Base-by-base conservation (phyloP, 768 basidiomycete species). In the Lactifluus rugatus region DNA sequence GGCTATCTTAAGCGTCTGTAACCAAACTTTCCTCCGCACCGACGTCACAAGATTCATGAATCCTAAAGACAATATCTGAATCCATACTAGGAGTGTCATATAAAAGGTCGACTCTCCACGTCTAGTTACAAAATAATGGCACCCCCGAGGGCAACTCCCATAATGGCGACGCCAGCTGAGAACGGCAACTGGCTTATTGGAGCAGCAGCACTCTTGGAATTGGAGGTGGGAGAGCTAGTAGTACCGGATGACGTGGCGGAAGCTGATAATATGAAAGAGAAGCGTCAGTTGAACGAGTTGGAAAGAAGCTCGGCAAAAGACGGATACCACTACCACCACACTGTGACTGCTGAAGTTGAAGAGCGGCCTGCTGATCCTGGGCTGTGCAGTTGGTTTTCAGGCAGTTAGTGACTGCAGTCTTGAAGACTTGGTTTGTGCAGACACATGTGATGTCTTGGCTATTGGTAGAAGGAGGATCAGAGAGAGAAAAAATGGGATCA, bases 381-480 rank as follows among this genome's bases (percentile, higher is more conserved):
- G 67, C 0, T 0, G 72, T 64, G 58, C 78, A 80, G 41, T 64
- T 70, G 1, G 60, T n/a, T 21, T 28, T 1, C 21, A 79, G 67
- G 62, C 78, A 79, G 6, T 28, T 1, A 0, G 1, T 8, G 2
- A 72, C 73, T 1, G 66, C 66, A 3, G 1, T 0, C 56, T 78
- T 76, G 75, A 76, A 79, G 2, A 58, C 45, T 1, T 52, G 10
- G 50, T 69, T 74, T 2, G 70, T 64, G 67, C 78, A 79, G 21
- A 75, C 61, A 52, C 78, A 79, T 0, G 56, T 0, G n/a, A 74
- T 0, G 64, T 79, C 65, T 13, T 74, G 65, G 65, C 78, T 79
- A 23, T 8, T 10, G 13, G 9, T 48, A 2, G 14, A 26, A 28
- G 41, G 34, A 21, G 11, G n/a, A 25, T 58, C 23, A 58, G 57